Evolutionary conservation across 768 basidiomycete genomes (phyloP), one percentile per base, ranked within the genome.

Genomic region (Naganishia vishniacii): DNA sequence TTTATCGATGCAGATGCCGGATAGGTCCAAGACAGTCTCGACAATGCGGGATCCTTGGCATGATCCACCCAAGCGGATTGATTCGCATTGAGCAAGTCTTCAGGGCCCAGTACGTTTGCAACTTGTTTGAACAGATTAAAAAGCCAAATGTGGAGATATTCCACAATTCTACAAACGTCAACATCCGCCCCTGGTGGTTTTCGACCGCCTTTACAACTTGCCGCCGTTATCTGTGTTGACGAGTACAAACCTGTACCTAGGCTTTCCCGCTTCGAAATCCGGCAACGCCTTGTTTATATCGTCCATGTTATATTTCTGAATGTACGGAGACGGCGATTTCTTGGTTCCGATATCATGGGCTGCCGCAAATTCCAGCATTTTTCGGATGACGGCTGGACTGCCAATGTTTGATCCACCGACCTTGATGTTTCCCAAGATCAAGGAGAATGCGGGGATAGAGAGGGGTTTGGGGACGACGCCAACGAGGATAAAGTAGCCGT

Each of bases 401-500:
- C 48, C 48, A 25, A 49, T 49, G 48, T 49, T 49, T 20, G 48
- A 49, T 49, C 48, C 48, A 4, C 26, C 48, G 48, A 49, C 48
- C 15, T 32, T 32, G 31, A 49, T 32, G 26, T 58, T 34, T 11
- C 29, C 56, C 11, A n/a, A 9, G 37, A 58, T 32, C 56, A 58
- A 58, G 25, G 31, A 16, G 37, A 32, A 32, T 34, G 37, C 23
- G 4, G 56, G 56, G 56, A 58, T 25, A 4, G 11, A 34, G 26
- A 58, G 32, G 7, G 34, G 64, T 18, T 44, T 48, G 34, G 41
- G 42, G 5, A 82, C 82, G 4, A 83, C 58, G n/a, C 81, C 81
- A 16, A 84, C 83, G 69, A 80, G 79, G 65, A 84, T 77, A 68
- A 83, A 78, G 9, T 75, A 72, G 1, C 83, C 83, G 60, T 81